Base-by-base conservation (phyloP, 257 asterid genomes). In the Voacanga thouarsii region DNA sequence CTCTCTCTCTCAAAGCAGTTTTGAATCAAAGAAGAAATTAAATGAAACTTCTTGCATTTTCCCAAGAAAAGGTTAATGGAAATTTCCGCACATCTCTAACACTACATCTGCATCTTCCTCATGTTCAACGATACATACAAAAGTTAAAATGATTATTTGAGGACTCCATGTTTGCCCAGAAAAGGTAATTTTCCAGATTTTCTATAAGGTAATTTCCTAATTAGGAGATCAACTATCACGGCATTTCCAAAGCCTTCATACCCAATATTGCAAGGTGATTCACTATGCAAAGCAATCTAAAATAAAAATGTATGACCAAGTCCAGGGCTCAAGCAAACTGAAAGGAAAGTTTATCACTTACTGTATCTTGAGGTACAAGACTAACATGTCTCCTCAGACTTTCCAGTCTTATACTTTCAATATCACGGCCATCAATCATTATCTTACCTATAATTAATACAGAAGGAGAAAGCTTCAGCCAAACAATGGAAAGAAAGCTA, bases 351-450 rank as follows among this genome's bases (percentile, higher is more conserved):
- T 21, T 24, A 57, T 30, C 60, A 84, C 89, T 85, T 74, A 92
- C 99, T n/a, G 91, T 81, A 80, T 92, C 99, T 81, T 94, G 99
- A 82, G 96, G 85, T 78, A 94, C 99, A 56, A 94, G 87, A 72
- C 97, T 95, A 69, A 94, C 88, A 78, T 87, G 96, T 82, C 88
- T 91, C 90, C 99, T 90, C 81, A 94, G 83, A 87, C 89, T 91
- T 83, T 84, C 91, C 75, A 91, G 76, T 51, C 67, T 88, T 74
- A 92, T 83, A 66, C 74, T 82, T 76, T 51, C 90, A 76, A 89
- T 87, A 86, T 92, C 91, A 82, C 77, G 78, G 78, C 94, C 94
- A 88, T 92, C 99, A 72, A 94, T 87, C 64, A 44, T 16, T 83
- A 94, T 88, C 19, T 83, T 83, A 84, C 99, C 97, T 92, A 85